Evolutionary conservation across 2,329 filamentous ascomycete genomes (phyloP), one percentile per base, ranked within the genome.

Genomic region (Trichoderma sp.): DNA sequence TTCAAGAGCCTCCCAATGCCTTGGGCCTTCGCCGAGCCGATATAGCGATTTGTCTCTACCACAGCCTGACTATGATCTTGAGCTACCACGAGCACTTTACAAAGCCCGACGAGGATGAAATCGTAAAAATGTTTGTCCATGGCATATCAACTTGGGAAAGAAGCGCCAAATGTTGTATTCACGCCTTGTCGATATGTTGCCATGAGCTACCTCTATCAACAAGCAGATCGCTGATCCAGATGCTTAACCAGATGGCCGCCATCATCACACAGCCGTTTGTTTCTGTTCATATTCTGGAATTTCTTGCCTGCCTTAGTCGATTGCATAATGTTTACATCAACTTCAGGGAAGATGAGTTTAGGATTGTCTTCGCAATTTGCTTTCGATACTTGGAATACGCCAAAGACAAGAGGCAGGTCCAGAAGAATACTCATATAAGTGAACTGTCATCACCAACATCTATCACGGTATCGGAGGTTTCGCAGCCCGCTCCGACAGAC

Each of bases 211-310:
- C 96, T 3, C 87, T 92, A 20, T 95, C 95, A 13, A 93, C 95
- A 66, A 93, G 92, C 78, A 97, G 95, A 79, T 92, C 91, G 23
- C 86, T 98, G 73, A 92, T 95, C 59, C 92, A 90, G 59, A 93
- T 98, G 75, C 86, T 99, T 70, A 92, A 95, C 77, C 95, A 94
- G 79, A 97, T 99, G 93, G 92, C 95, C 1, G 93, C 95, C 76
- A 97, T 98, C 77, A 97, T 99, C 77, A 98, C 96, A 1, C 95
- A 97, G 77, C 91, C 94, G 7, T 90, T 95, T 71, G 92, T 98
- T 43, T 94, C 95, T 11, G 92, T 98, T 73, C 96, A 99, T 78
- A 97, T 99, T 73, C 85, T 99, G 64, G 96, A 99, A 78, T 98
- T 99, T 77, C 85, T 99, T n/a, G 93, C 93, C 11, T 92, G 94